A percentile compares a stretch with the other conserved stretches of the same genome.
Conservation (phyloP, 805 yeast species). For the Kluyveromyces nonfermentans region DNA sequence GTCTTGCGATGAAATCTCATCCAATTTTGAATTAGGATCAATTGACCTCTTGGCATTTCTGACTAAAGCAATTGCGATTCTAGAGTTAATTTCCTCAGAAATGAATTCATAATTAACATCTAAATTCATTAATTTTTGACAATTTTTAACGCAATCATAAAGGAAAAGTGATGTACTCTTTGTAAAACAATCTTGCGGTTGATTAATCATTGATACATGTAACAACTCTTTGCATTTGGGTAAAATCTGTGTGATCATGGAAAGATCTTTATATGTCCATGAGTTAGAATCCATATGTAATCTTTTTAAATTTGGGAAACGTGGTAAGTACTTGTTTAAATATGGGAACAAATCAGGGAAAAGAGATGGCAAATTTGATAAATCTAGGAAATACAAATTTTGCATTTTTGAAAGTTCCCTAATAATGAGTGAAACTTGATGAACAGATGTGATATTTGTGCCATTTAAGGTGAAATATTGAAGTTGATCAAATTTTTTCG, state of each 20-base stretch:
- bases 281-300: constrained; percentile 65
- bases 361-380: constrained; percentile 58
- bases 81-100: constrained; percentile 55
- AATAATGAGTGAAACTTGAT: constrained; percentile 42
- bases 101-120: constrained; percentile 58
- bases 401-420: constrained; percentile 45
- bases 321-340: constrained; percentile 56
- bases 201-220: constrained; percentile 62
- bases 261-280: constrained; percentile 45
- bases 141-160: constrained; percentile 57
- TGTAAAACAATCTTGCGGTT: constrained; percentile 37
- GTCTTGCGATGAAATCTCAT: constrained; percentile 33
- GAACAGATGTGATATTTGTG: constrained; percentile 46
- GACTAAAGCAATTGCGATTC: constrained; percentile 72
- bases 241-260: constrained; percentile 54
- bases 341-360: constrained; percentile 54
- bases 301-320: constrained; percentile 53
- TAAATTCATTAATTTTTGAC: constrained; percentile 54
- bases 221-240: constrained; percentile 58
- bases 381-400: constrained; percentile 59
- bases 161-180: constrained; percentile 55
- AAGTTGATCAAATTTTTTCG: constrained; percentile 20
- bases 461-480: constrained; percentile 54
- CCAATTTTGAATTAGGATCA: constrained; percentile 26
- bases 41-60: constrained; percentile 66